Percentiles rank a stretch among this genome's conserved stretches.
Conservation (phyloP, 2,329 filamentous ascomycete species). For the Talaromyces piceae region DNA sequence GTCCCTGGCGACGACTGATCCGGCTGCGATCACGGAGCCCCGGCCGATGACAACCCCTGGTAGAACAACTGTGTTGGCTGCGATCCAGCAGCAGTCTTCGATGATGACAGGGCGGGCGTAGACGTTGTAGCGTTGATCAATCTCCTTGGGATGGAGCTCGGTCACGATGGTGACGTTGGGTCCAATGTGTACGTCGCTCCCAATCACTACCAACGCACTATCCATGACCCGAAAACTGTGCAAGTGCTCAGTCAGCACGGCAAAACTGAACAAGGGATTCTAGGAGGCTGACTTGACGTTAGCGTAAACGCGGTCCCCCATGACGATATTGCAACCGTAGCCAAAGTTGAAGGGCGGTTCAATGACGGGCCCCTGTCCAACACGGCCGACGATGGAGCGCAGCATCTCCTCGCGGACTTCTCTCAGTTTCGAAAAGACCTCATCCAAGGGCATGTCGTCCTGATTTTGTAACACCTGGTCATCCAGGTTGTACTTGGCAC, state of each 20-base stretch:
- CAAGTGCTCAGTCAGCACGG: background rate
- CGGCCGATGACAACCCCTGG: slow-evolving; percentile 31
- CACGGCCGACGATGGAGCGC: slow-evolving; percentile 11
- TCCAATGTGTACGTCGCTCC: slow-evolving; percentile 43
- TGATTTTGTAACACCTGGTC: slow-evolving; percentile 10
- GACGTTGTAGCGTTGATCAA: slow-evolving; percentile 39
- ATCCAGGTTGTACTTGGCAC: slow-evolving; percentile 12
- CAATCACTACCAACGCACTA: slow-evolving; percentile 43
- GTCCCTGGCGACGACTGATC: slow-evolving; percentile 27
- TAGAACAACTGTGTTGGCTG: slow-evolving; percentile 33
- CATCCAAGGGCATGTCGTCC: slow-evolving; percentile 6
- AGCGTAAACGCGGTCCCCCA: slow-evolving; percentile 55
- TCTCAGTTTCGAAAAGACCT: slow-evolving; percentile 10
- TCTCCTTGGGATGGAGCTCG: slow-evolving; percentile 43
- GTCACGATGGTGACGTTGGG: slow-evolving; percentile 44
- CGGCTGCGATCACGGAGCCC: slow-evolving; percentile 28
- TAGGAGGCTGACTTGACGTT: slow-evolving; percentile 13
- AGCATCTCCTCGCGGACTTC: slow-evolving; percentile 11
- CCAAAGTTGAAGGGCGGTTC: slow-evolving; percentile 56
- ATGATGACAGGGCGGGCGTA: slow-evolving; percentile 39
- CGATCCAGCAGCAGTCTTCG: slow-evolving; percentile 40
- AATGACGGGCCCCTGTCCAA: slow-evolving; percentile 31
- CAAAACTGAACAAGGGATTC: background rate
- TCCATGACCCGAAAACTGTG: slow-evolving; percentile 34
- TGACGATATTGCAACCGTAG: slow-evolving; percentile 57